phyloP scores from a whole-genome alignment of 495 filamentous ascomycete genomes.

The Penicillium pulvis region DNA sequence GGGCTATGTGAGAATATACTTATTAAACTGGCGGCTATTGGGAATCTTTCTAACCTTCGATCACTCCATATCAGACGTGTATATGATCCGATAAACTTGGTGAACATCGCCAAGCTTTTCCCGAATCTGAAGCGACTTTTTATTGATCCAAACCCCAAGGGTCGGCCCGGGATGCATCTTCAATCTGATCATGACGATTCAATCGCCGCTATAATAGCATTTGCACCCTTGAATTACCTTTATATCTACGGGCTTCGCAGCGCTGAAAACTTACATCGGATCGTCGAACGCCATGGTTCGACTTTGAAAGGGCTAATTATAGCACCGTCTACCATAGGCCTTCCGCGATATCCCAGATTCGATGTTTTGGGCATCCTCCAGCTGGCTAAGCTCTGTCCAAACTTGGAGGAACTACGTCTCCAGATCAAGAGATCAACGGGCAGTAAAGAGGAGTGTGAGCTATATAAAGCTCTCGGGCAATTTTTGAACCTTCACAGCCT shows the following conservation, averaged over 20 bases:
- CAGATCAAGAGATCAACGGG: background rate
- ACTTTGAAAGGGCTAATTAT: conserved; percentile 18
- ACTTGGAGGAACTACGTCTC: background rate
- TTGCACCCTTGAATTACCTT: conserved; percentile 15
- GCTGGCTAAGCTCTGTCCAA: background rate
- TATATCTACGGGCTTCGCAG: conserved; percentile 1
- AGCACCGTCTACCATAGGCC: background rate
- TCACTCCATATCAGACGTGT: background rate
- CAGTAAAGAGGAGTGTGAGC: conserved; percentile 7
- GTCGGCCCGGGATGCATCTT: too few relatives aligned
- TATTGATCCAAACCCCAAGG: background rate
- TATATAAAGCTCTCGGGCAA: conserved; percentile 6
- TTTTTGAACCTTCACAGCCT: conserved; percentile 9
- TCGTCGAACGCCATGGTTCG: conserved; percentile 14
- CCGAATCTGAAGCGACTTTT: background rate
- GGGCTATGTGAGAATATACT: too few relatives aligned
- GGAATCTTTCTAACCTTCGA: background rate
- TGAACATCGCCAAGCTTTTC: background rate
- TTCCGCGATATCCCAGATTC: background rate
- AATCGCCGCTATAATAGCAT: conserved; percentile 11
- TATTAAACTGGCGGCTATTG: background rate
- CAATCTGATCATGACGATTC: background rate
- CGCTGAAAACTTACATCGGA: background rate
- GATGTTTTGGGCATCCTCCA: background rate
- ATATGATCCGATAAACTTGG: background rate